These are phyloP conservation scores for Botrytis paeoniae DNA, from an alignment of 2,329 filamentous ascomycete species.

Conservation along the genomic window DNA sequence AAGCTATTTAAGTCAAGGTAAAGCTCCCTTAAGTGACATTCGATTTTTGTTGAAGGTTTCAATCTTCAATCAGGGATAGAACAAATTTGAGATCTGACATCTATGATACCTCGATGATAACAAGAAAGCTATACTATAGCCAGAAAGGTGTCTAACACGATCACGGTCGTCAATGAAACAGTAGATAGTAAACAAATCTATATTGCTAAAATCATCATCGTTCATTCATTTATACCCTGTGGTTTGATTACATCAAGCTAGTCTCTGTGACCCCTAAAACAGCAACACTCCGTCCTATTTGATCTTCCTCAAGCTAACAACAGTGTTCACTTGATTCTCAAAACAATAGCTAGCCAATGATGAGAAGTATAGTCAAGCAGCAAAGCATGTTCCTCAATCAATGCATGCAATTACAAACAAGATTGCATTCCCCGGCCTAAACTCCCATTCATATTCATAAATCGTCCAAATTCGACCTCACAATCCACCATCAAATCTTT, in stretches of 20 bases:
- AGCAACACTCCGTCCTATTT: neutral
- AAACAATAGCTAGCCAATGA: neutral
- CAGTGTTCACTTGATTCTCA: neutral
- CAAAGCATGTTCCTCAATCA: neutral
- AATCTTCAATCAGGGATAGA: neutral
- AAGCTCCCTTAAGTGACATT: neutral
- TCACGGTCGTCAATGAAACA: neutral
- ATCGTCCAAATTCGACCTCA: neutral
- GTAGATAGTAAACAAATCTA: neutral
- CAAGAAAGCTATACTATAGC: neutral
- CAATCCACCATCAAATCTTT: conserved; percentile 32
- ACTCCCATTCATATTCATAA: neutral
- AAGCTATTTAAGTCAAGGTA: neutral
- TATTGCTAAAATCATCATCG: neutral
- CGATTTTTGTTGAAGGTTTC: neutral
- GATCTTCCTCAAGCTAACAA: neutral
- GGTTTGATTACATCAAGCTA: neutral
- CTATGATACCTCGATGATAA: neutral
- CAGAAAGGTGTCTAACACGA: neutral
- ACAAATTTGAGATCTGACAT: neutral
- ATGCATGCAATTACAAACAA: neutral
- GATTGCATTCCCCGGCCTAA: neutral
- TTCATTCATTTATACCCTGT: neutral
- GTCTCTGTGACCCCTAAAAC: neutral
- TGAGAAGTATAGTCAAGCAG: neutral